Conservation (phyloP, 176 grass and related monocot genomes). For the Themeda triandra region DNA sequence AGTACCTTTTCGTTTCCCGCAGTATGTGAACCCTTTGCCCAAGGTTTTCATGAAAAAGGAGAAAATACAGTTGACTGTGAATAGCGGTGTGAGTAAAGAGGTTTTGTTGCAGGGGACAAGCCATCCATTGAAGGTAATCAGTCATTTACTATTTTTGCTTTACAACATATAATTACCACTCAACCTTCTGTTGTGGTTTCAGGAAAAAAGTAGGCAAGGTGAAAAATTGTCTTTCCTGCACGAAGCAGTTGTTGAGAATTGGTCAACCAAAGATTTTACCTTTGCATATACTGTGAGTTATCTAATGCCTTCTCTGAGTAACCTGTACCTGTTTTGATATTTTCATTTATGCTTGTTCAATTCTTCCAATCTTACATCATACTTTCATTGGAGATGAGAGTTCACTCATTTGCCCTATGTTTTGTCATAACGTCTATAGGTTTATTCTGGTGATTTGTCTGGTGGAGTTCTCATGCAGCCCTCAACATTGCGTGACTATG, state of each 20-base stretch:
- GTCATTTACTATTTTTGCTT: constrained; percentile 18
- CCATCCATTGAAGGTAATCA: constrained; percentile 87
- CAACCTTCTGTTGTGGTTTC: constrained; percentile 21
- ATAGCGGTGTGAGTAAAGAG: constrained; percentile 75
- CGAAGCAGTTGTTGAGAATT: constrained; percentile 82
- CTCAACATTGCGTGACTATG: constrained; percentile 65
- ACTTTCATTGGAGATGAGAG: constrained; percentile 20
- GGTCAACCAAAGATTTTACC: constrained; percentile 80
- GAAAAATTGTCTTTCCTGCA: constrained; percentile 70
- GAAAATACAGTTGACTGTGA: constrained; percentile 82
- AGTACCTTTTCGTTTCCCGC: constrained; percentile 73
- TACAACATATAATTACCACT: not conserved
- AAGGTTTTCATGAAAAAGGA: constrained; percentile 89
- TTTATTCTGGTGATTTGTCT: constrained; percentile 73
- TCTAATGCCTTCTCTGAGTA: constrained; percentile 14
- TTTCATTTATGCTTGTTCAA: not conserved
- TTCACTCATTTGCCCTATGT: not conserved
- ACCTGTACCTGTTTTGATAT: constrained; percentile 27
- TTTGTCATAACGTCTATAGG: constrained; percentile 30
- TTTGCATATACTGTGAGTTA: constrained; percentile 83
- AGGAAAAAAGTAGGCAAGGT: constrained; percentile 67
- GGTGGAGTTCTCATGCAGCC: constrained; percentile 81
- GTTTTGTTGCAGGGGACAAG: constrained; percentile 75
- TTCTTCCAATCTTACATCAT: constrained; percentile 1
- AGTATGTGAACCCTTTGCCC: constrained; percentile 72